Evolutionary conservation across 2,329 filamentous ascomycete genomes (phyloP), one percentile per base, ranked within the genome.

Genomic region (Dryadomyces sulphureus): DNA sequence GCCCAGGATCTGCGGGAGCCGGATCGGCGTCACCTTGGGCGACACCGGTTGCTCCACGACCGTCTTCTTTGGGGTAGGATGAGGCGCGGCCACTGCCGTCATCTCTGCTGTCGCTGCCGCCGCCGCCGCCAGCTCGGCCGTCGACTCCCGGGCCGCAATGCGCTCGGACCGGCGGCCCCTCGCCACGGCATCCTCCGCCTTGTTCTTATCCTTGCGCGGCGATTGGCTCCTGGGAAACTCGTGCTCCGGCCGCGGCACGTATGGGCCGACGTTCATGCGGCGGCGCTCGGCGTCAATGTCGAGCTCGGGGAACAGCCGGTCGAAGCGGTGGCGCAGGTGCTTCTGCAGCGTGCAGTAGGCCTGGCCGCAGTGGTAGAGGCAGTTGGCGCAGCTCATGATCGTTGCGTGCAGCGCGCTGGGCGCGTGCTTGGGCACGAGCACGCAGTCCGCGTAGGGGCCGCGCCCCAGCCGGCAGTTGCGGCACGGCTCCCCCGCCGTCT

Each of bases 401-500:
- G 47, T 49, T 4, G 38, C 45, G 12, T 45, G 49, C 21, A 53
- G 39, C 5, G 47, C 48, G 1, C 35, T 12, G 11, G 34, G 30
- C 1, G 56, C 52, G 1, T 41, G 42, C 1, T 21, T 41, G 6
- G 51, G 19, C 27, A 58, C 39, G 2, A 56, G 41, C 4, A 63
- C 46, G 43, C 60, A 63, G 9, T 58, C 57, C 0, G 41, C 44
- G 40, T 56, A 62, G 0, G 56, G 59, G 0, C 60, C 60, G n/a
- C 45, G 48, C 2, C 55, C 55, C 1, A 46, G 35, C 3, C 11
- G 7, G 45, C 60, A 62, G 21, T 41, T 45, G 0, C 24, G 19
- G 48, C 60, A 63, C 2, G 59, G 54, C 5, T 24, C 35, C 0
- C 49, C 43, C 2, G 55, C 55, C 16, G 46, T 46, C 2, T 61